Conservation (phyloP, 2,329 filamentous ascomycete genomes). For the Sporothrix globosa region DNA sequence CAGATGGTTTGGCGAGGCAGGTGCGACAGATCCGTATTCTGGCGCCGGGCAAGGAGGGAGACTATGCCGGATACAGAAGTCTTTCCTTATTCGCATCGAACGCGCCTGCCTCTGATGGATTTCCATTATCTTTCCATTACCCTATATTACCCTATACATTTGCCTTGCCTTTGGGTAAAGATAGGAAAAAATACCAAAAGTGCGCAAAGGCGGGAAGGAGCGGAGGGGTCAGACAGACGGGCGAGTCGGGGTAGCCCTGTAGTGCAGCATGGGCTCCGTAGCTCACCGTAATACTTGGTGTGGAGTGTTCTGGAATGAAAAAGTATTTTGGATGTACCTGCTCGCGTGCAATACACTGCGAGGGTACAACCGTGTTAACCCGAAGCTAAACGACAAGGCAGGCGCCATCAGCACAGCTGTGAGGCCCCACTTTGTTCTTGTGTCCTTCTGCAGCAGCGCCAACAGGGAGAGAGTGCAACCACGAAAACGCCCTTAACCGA, state of each 20-base stretch:
- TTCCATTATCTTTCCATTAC: conserved; percentile 34
- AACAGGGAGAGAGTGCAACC: too few relatives aligned
- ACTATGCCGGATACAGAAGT: conserved; percentile 29
- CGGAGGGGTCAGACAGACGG: background rate
- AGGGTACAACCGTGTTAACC: conserved; percentile 20
- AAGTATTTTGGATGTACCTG: background rate
- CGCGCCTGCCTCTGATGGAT: conserved; percentile 29
- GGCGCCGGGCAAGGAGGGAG: background rate
- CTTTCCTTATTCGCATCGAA: conserved; percentile 30
- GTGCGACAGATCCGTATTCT: background rate
- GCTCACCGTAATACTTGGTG: conserved; percentile 4
- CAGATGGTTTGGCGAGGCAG: background rate
- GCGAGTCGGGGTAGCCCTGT: conserved; percentile 5
- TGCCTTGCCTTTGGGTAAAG: background rate
- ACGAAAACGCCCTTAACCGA: background rate
- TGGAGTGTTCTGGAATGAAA: background rate
- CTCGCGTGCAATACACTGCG: too few relatives aligned
- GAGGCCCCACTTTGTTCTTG: too few relatives aligned
- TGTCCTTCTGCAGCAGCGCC: too few relatives aligned
- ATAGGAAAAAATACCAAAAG: background rate
- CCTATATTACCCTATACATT: conserved; percentile 33
- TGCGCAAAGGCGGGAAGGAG: conserved; percentile 11
- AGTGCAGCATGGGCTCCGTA: conserved; percentile 9
- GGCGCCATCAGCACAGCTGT: conserved; percentile 3
- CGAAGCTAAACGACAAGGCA: conserved; percentile 29